Evolutionary conservation across 2,329 filamentous ascomycete genomes (phyloP).

Genomic region (Nemania abortiva): DNA sequence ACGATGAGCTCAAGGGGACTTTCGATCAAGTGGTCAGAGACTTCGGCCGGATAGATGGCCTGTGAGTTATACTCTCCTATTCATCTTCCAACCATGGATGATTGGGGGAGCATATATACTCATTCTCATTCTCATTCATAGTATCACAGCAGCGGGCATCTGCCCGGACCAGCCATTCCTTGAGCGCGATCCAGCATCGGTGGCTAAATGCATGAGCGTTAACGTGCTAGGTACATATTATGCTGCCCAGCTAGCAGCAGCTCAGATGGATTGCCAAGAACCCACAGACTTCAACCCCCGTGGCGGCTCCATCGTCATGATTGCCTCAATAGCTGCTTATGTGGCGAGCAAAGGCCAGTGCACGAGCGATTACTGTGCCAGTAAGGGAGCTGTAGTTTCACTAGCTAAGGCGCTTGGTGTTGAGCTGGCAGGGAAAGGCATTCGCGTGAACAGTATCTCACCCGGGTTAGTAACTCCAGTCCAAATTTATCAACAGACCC

Average conservation of each 20-base stretch:
- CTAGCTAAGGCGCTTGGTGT: slow-evolving; percentile 57
- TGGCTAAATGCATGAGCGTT: slow-evolving; percentile 46
- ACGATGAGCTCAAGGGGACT: slow-evolving; percentile 4
- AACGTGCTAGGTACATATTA: slow-evolving; percentile 53
- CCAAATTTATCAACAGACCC: background rate
- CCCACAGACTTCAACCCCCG: slow-evolving; percentile 41
- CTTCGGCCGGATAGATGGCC: slow-evolving; percentile 15
- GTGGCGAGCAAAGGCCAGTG: slow-evolving; percentile 49
- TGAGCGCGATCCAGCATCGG: slow-evolving; percentile 41
- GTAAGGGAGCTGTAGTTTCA: slow-evolving; percentile 60
- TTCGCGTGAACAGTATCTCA: slow-evolving; percentile 53
- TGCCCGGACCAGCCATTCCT: slow-evolving; percentile 33
- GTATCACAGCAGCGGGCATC: slow-evolving; percentile 32
- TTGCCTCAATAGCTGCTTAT: slow-evolving; percentile 52
- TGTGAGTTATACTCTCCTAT: background rate
- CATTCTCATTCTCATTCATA: slow-evolving; percentile 1
- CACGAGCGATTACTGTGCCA: slow-evolving; percentile 58
- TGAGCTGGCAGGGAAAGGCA: slow-evolving; percentile 51
- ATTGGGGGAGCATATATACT: background rate
- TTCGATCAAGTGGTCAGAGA: slow-evolving; percentile 6
- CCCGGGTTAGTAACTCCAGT: slow-evolving; percentile 46
- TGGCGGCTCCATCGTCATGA: slow-evolving; percentile 51
- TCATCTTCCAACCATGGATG: background rate
- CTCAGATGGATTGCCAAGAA: slow-evolving; percentile 52
- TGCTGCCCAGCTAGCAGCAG: slow-evolving; percentile 52